phyloP scores from a whole-genome alignment of 2,329 filamentous ascomycete genomes.

The Fusarium marasasianum region DNA sequence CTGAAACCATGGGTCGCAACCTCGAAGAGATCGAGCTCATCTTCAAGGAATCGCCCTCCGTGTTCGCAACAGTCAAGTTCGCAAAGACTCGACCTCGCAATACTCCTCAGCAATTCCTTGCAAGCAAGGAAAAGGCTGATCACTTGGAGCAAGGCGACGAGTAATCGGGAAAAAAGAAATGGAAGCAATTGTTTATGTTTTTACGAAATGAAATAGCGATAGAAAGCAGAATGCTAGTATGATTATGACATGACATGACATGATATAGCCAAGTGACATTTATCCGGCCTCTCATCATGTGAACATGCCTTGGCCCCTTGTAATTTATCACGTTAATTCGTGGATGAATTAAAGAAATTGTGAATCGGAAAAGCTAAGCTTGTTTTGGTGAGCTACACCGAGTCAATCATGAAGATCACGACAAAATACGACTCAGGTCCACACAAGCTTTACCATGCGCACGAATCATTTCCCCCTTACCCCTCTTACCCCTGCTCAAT shows the following conservation, averaged over 20 bases:
- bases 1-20: slow-evolving; percentile 49
- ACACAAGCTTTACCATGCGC: slow-evolving; percentile 18
- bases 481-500: not conserved
- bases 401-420: slow-evolving; percentile 6
- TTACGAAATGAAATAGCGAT: slow-evolving; percentile 4
- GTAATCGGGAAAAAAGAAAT: not conserved
- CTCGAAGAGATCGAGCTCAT: slow-evolving; percentile 45
- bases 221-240: slow-evolving; percentile 20
- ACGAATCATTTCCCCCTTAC: slow-evolving; percentile 14
- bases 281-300: slow-evolving; percentile 8
- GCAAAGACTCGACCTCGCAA: slow-evolving; percentile 23
- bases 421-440: slow-evolving; percentile 11
- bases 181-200: slow-evolving; percentile 14
- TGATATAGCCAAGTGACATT: slow-evolving; percentile 3
- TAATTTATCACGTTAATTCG: not conserved
- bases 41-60: slow-evolving; percentile 34
- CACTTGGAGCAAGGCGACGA: slow-evolving; percentile 16
- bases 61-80: slow-evolving; percentile 29
- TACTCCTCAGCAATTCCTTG: slow-evolving; percentile 21
- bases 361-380: slow-evolving; percentile 1
- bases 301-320: not conserved
- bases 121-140: slow-evolving; percentile 19
- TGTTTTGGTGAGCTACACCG: not conserved
- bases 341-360: slow-evolving; percentile 19
- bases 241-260: slow-evolving; percentile 22